A percentile compares a stretch with the other conserved stretches of the same genome.
These are phyloP conservation scores for Trametes villosa DNA, from an alignment of 768 basidiomycete species.

Conservation along the genomic window DNA sequence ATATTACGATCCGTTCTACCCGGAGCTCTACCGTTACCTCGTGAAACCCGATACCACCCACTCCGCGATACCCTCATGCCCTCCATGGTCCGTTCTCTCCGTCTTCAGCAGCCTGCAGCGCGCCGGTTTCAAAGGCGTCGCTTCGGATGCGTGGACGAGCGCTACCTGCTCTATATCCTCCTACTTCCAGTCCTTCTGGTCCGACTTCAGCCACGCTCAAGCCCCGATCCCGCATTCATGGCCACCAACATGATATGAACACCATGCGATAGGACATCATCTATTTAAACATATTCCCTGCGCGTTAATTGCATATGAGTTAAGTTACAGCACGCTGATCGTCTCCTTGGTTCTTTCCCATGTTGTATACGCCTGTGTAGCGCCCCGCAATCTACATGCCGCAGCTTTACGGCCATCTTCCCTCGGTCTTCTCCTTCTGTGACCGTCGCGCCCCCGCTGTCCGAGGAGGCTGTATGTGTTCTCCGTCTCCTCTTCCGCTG, in stretches of 20 bases:
- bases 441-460: background rate
- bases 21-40: conserved; percentile 61
- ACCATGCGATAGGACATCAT: conserved; percentile 5
- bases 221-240: conserved; percentile 8
- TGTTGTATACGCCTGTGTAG: conserved; percentile 22
- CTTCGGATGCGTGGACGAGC: conserved; percentile 44
- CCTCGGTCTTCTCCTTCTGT: background rate
- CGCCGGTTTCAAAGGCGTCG: conserved; percentile 46
- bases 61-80: conserved; percentile 40
- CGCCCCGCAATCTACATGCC: conserved; percentile 3
- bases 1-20: conserved; percentile 80
- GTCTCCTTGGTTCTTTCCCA: conserved; percentile 6
- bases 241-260: conserved; percentile 23
- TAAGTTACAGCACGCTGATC: conserved; percentile 16
- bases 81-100: conserved; percentile 42
- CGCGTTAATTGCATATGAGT: conserved; percentile 15
- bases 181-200: conserved; percentile 45
- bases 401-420: background rate
- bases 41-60: conserved; percentile 47
- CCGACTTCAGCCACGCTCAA: conserved; percentile 36
- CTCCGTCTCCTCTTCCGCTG: no score
- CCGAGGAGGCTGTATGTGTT: background rate
- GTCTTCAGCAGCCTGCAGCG: conserved; percentile 43
- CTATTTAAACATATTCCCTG: conserved; percentile 15
- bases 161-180: conserved; percentile 39